A percentile compares a stretch with the other conserved stretches of the same genome.
Conservation (phyloP, 805 yeast species). For the Monosporozyma unispora region DNA sequence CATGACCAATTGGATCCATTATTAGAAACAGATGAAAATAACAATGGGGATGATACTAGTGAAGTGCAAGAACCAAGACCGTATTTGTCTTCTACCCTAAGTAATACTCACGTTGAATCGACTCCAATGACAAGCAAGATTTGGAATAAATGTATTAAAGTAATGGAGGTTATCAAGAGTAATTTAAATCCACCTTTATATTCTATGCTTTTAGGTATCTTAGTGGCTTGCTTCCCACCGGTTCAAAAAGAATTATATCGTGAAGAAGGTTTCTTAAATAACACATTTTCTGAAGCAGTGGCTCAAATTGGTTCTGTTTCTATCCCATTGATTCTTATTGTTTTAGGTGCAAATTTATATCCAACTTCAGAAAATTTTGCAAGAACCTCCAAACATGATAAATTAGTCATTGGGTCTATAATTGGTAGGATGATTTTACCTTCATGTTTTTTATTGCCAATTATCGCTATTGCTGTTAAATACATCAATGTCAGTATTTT, state of each 20-base stretch:
- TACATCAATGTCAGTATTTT: conserved; percentile 56
- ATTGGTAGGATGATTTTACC: conserved; percentile 74
- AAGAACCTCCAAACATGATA: conserved; percentile 50
- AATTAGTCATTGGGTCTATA: conserved; percentile 59
- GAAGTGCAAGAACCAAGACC: background rate
- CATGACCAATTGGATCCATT: background rate
- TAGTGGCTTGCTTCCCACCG: conserved; percentile 59
- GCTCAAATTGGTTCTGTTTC: conserved; percentile 64
- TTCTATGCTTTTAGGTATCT: conserved; percentile 60
- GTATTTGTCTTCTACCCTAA: background rate
- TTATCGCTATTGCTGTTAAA: conserved; percentile 56
- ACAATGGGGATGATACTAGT: background rate
- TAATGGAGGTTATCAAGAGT: conserved; percentile 24
- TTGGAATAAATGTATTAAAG: conserved; percentile 5
- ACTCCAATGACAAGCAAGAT: conserved; percentile 6
- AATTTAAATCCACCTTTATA: conserved; percentile 79
- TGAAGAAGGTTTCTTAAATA: conserved; percentile 51
- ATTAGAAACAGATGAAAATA: background rate
- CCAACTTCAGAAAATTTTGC: conserved; percentile 64
- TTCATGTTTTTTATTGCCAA: conserved; percentile 55
- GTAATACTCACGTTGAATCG: background rate
- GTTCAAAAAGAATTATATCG: conserved; percentile 51
- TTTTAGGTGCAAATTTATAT: conserved; percentile 67
- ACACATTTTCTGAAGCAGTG: conserved; percentile 56
- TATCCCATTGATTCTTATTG: conserved; percentile 66